Percentiles rank a stretch among this genome's conserved stretches.
Evolutionary conservation across 2,329 filamentous ascomycete genomes (phyloP).

Genomic region (Penicillium sp.): DNA sequence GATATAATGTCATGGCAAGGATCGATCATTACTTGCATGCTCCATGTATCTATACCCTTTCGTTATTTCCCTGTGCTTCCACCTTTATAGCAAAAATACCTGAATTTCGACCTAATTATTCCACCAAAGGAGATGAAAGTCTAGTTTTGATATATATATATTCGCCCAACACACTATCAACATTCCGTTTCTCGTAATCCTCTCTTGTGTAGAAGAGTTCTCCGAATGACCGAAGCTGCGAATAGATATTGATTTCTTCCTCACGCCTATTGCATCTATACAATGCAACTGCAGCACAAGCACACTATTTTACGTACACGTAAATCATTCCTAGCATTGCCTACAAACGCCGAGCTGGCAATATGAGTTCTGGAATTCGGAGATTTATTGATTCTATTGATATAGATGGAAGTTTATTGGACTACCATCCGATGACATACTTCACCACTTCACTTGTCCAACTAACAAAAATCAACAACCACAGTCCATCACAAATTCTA

Average conservation of each 20-base stretch:
- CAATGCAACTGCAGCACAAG: background rate
- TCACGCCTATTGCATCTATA: background rate
- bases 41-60: background rate
- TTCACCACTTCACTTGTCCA: too few relatives aligned
- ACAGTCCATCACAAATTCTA: background rate
- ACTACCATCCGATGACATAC: background rate
- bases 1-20: background rate
- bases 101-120: too few relatives aligned
- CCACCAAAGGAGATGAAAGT: background rate
- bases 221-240: background rate
- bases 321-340: too few relatives aligned
- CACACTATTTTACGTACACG: background rate
- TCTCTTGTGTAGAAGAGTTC: background rate
- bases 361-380: background rate
- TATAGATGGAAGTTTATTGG: too few relatives aligned
- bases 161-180: background rate
- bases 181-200: background rate
- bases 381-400: too few relatives aligned
- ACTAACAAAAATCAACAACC: background rate
- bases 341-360: background rate
- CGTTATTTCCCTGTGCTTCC: background rate
- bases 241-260: background rate
- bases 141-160: background rate
- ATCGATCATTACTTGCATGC: background rate
- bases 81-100: background rate